These are phyloP conservation scores for Erigeron philadelphicus DNA, from an alignment of 140 eudicot species.

Conservation along the genomic window DNA sequence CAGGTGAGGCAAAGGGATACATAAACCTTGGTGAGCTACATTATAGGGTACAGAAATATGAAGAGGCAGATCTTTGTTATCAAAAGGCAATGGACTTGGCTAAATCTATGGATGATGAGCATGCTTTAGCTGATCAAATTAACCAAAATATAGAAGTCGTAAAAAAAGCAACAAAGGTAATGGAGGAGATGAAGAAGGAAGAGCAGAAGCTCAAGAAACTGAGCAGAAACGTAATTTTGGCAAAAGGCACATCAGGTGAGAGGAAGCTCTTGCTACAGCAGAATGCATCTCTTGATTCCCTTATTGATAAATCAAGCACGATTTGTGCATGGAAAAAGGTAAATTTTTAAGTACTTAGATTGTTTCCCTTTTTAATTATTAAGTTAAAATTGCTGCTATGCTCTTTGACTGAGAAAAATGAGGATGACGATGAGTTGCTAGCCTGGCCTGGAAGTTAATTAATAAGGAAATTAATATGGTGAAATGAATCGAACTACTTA, in stretches of 20 bases:
- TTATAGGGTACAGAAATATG: conserved; percentile 62
- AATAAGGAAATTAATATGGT: too few species aligned
- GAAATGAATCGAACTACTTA: too few species aligned
- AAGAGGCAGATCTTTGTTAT: conserved; percentile 63
- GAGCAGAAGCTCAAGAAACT: conserved; percentile 78
- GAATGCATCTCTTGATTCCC: conserved; percentile 56
- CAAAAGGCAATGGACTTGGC: conserved; percentile 81
- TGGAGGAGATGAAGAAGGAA: conserved; percentile 64
- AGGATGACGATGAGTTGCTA: too few species aligned
- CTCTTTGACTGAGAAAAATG: neutral
- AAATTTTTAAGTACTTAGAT: conserved; percentile 5
- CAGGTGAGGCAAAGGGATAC: conserved; percentile 96
- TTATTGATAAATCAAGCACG: conserved; percentile 65
- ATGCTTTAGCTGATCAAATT: conserved; percentile 60
- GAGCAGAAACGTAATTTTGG: conserved; percentile 42
- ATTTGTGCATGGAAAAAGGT: conserved; percentile 72
- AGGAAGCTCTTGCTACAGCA: conserved; percentile 60
- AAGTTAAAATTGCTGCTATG: neutral
- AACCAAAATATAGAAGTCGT: conserved; percentile 51
- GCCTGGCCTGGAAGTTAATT: too few species aligned
- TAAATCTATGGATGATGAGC: conserved; percentile 80
- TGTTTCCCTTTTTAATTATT: neutral
- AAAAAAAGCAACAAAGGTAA: conserved; percentile 55
- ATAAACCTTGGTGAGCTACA: conserved; percentile 83
- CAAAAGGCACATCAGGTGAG: conserved; percentile 64